Base-by-base conservation (phyloP, 768 basidiomycete genomes). In the Lactarius deliciosus region DNA sequence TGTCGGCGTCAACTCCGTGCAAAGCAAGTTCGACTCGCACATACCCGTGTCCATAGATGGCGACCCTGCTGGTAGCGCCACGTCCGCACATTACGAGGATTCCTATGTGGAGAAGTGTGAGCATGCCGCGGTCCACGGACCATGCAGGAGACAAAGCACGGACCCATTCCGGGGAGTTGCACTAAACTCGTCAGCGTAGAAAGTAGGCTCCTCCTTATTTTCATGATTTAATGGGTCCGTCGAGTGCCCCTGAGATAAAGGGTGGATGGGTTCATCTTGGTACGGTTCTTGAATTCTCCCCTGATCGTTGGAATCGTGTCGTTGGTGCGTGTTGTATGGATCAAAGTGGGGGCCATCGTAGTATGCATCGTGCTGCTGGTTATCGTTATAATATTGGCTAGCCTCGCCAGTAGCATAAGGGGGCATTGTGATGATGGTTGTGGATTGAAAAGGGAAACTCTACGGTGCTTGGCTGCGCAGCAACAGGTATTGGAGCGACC, bases 291-390 rank as follows among this genome's bases (percentile, higher is more conserved):
- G 70, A 66, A 72, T 77, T 34, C 76, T 82, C 32, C 76, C 79
- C 64, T 83, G 82, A 64, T 85, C 84, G 71, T 88, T 85, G 0
- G 83, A 77, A 41, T 81, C 80, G 62, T 86, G 82, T 18, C 82
- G 81, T 69, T 79, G 78, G 54, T 74, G 69, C 38, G 72, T 66
- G 66, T 71, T 68, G 72, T 74, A 69, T 72, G 86, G 88, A 32
- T 85, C 79, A 73, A 83, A 81, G 73, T 54, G 61, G 1, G 79
- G 81, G 41, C 73, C 74, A 3, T 77, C 70, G 34, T 61, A 20
- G 16, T 30, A 47, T 5, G 41, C 6, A 0, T 40, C 60, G n/a
- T 69, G 65, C 34, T 70, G 66, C 25, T 54, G 30, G n/a, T 56
- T 54, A 20, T 55, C 32, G 32, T 32, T 40, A 9, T 63, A 36